Conservation (phyloP, 2,329 filamentous ascomycete genomes). For the Phyllosticta capitalensis region DNA sequence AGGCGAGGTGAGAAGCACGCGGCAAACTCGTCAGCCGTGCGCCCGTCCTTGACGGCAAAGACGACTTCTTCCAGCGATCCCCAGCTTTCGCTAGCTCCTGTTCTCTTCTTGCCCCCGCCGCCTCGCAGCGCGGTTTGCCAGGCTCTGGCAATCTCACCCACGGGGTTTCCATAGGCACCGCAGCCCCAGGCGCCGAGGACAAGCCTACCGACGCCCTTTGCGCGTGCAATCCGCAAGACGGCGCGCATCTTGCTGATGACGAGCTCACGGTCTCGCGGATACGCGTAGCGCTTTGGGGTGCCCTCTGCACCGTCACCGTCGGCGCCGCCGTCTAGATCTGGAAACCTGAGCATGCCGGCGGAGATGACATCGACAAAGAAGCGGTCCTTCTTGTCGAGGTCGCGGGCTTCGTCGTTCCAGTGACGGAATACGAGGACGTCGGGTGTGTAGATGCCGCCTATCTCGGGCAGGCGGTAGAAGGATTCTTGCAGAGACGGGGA, state of each 20-base stretch:
- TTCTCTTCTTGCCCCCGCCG: slow-evolving; percentile 15
- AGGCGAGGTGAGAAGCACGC: slow-evolving; percentile 37
- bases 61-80: slow-evolving; percentile 35
- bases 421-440: slow-evolving; percentile 52
- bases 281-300: slow-evolving; percentile 28
- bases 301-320: slow-evolving; percentile 12
- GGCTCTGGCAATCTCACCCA: slow-evolving; percentile 46
- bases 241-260: slow-evolving; percentile 47
- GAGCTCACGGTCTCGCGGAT: slow-evolving; percentile 42
- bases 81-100: slow-evolving; percentile 28
- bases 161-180: slow-evolving; percentile 54
- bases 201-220: slow-evolving; percentile 38
- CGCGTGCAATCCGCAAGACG: slow-evolving; percentile 44
- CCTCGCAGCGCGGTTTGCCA: slow-evolving; percentile 41
- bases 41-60: slow-evolving; percentile 48
- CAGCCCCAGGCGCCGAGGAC: slow-evolving; percentile 58
- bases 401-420: slow-evolving; percentile 26
- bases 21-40: slow-evolving; percentile 45
- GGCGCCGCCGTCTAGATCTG: slow-evolving; percentile 36
- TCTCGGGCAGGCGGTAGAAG: slow-evolving; percentile 51
- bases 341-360: slow-evolving; percentile 50
- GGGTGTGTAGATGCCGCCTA: slow-evolving; percentile 46
- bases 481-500: slow-evolving; percentile 48
- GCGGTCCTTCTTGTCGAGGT: slow-evolving; percentile 37
- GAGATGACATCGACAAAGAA: slow-evolving; percentile 52